phyloP scores from a whole-genome alignment of 2,329 filamentous ascomycete species.

The Cladosporium phlei region DNA sequence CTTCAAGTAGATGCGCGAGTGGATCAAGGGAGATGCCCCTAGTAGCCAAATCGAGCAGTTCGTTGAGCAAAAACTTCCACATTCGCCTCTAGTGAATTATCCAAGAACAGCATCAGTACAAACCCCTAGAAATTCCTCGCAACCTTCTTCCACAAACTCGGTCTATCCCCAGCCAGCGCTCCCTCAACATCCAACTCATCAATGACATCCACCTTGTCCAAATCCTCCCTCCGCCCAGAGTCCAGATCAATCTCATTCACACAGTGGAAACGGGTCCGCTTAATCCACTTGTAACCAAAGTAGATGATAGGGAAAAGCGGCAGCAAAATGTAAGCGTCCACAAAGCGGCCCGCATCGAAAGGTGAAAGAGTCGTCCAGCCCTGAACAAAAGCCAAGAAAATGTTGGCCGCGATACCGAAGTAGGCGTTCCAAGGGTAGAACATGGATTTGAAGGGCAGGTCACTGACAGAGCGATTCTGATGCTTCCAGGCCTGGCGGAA shows the following conservation, averaged over 20 bases:
- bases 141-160: conserved; percentile 14
- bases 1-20: too few species aligned
- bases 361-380: conserved; percentile 52
- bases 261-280: conserved; percentile 34
- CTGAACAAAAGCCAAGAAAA: conserved; percentile 49
- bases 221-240: conserved; percentile 36
- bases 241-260: conserved; percentile 40
- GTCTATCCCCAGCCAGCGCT: not conserved
- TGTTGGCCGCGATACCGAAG: conserved; percentile 44
- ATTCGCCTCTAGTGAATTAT: too few species aligned
- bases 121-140: conserved; percentile 6
- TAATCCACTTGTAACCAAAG: conserved; percentile 44
- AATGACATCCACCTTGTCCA: conserved; percentile 25
- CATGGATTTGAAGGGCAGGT: conserved; percentile 44
- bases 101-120: too few species aligned
- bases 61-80: too few species aligned
- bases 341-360: conserved; percentile 48
- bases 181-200: conserved; percentile 13
- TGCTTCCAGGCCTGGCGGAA: conserved; percentile 61
- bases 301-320: conserved; percentile 47
- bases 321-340: conserved; percentile 53
- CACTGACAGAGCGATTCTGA: conserved; percentile 52
- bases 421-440: conserved; percentile 52
- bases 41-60: too few species aligned
- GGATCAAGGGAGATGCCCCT: too few species aligned